Conservation (phyloP, 202 grass and related monocot species). For the Carex arenaria region DNA sequence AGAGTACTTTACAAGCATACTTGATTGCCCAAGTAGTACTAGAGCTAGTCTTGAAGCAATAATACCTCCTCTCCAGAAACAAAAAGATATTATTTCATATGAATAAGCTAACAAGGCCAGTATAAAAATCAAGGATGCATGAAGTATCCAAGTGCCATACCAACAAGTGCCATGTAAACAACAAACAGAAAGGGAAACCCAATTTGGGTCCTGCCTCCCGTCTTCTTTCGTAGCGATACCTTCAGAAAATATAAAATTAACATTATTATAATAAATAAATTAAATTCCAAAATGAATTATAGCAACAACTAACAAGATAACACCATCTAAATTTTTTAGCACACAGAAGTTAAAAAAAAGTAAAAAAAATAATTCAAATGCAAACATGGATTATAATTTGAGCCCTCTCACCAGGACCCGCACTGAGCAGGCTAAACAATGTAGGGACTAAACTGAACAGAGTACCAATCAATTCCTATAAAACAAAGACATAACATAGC, state of each 20-base stretch:
- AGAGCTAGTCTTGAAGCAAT: constrained; percentile 17
- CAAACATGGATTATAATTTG: background rate
- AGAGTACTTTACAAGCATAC: constrained; percentile 14
- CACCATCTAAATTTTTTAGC: background rate
- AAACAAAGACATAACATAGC: background rate
- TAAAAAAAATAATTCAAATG: too few relatives aligned
- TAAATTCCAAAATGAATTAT: background rate
- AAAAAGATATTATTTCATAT: constrained; percentile 12
- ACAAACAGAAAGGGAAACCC: constrained; percentile 89
- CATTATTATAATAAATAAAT: background rate
- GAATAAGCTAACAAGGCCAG: background rate
- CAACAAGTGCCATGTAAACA: constrained; percentile 72
- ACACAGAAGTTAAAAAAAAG: background rate
- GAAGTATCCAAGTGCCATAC: constrained; percentile 59
- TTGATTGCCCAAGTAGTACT: constrained; percentile 12
- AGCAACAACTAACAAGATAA: background rate
- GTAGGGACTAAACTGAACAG: background rate
- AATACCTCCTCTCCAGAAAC: background rate
- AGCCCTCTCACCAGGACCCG: background rate
- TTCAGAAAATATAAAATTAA: constrained; percentile 4
- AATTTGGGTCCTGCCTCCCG: constrained; percentile 33
- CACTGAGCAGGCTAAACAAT: background rate
- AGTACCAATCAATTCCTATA: background rate
- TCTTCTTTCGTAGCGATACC: constrained; percentile 59
- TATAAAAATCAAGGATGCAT: constrained; percentile 47